Evolutionary conservation across 2,329 filamentous ascomycete genomes (phyloP).

Genomic region (Calonectria henricotiae): DNA sequence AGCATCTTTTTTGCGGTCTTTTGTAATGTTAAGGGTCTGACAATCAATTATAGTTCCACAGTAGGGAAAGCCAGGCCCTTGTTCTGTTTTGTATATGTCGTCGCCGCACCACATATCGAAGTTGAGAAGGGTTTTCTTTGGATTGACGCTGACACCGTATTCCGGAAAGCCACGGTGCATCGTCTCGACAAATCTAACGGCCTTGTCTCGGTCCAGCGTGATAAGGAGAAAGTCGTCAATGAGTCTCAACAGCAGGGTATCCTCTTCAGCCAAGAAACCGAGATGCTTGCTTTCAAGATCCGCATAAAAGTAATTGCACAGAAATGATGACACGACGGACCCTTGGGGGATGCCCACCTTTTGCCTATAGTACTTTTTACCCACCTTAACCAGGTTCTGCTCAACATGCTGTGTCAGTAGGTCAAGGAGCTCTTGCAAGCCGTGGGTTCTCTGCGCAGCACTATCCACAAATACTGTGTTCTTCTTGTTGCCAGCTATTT

Average conservation of each 20-base stretch:
- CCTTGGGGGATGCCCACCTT: constrained; percentile 94
- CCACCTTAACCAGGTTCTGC: constrained; percentile 89
- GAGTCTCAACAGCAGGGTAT: constrained; percentile 83
- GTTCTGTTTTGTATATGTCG: constrained; percentile 66
- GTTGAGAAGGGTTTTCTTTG: constrained; percentile 86
- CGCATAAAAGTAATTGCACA: constrained; percentile 98
- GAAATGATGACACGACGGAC: constrained; percentile 86
- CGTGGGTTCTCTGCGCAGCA: constrained; percentile 71
- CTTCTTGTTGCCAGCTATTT: constrained; percentile 64
- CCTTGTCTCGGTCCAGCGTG: constrained; percentile 78
- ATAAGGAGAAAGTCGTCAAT: constrained; percentile 96
- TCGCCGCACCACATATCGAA: constrained; percentile 78
- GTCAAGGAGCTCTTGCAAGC: constrained; percentile 74
- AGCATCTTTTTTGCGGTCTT: constrained; percentile 73
- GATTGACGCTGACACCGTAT: constrained; percentile 86
- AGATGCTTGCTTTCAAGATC: constrained; percentile 83
- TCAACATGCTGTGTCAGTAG: constrained; percentile 86
- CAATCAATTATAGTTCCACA: constrained; percentile 88
- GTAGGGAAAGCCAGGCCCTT: constrained; percentile 80
- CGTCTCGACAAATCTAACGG: constrained; percentile 79
- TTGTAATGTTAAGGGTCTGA: constrained; percentile 81
- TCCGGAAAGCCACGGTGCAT: constrained; percentile 87
- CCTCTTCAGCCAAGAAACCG: constrained; percentile 71
- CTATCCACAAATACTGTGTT: constrained; percentile 86
- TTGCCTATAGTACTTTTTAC: constrained; percentile 90